Evolutionary conservation across 176 grass and related monocot genomes (phyloP), one percentile per base, ranked within the genome.

Genomic region (Cenchrus purpureus): DNA sequence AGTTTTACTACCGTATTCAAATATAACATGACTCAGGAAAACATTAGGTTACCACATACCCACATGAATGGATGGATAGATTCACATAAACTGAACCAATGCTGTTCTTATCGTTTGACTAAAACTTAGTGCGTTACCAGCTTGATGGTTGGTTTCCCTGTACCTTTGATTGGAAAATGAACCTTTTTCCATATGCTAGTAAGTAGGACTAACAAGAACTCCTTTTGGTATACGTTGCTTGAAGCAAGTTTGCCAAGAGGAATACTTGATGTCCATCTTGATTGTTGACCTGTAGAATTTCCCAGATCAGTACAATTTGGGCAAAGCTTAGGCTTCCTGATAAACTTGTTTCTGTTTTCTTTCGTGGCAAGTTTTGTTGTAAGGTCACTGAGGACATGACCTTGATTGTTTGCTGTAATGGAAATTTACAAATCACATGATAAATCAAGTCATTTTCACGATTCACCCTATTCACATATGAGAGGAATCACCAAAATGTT

Each of bases 261-360:
- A 10, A 82, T 68, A 60, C 51, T 82, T 17, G 34, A 74, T 70
- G 37, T 40, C 37, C 37, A 40, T 40, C 37, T 40, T 7, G 16
- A 15, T 6, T 19, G 16, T 25, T 84, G 48, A 34, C 49, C 49
- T 12, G 49, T 50, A 16, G 12, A 78, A 60, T 50, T 59, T 12
- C 20, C 19, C 8, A 69, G 1, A 71, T 42, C 65, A 42, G 62
- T 28, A 68, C 61, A 52, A 50, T 86, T 44, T 56, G 60, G 50
- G n/a, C 14, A 64, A 79, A 64, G 3, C 12, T 31, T 79, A 7
- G 12, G 0, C 53, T 16, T 43, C 58, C 25, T 57, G 34, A 71
- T 71, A 19, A 2, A 71, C 40, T 46, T 71, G 40, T 59, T 78
- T 67, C 79, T 81, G 69, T 74, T 12, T 34, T 10, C 74, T 15